A percentile compares a stretch with the other conserved stretches of the same genome.
Evolutionary conservation across 164 flowering plant species (phyloP).

Genomic region (Liquidambar formosana): DNA sequence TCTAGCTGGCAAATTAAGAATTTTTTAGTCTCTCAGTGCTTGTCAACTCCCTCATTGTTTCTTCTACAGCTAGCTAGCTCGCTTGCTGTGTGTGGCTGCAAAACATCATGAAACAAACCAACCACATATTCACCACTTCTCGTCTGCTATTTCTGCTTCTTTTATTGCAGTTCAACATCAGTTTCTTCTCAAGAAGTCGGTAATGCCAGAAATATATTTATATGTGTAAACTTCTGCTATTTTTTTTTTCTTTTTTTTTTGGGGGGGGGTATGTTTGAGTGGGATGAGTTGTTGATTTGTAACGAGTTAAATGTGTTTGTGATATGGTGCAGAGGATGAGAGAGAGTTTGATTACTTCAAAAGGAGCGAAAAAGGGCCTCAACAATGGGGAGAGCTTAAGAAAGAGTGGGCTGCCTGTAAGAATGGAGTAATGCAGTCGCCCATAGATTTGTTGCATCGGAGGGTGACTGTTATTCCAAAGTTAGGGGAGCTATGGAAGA

Average conservation of each 20-base stretch:
- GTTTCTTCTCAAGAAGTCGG: conserved; percentile 40
- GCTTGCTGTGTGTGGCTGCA: not conserved
- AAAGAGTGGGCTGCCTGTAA: conserved; percentile 51
- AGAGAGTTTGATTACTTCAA: conserved; percentile 39
- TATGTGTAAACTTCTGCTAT: not conserved
- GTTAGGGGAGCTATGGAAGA: conserved; percentile 17
- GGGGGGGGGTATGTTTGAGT: no score
- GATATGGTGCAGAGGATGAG: conserved; percentile 39
- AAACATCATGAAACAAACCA: not conserved
- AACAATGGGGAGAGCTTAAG: conserved; percentile 49
- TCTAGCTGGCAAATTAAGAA: no score
- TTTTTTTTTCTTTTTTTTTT: no score
- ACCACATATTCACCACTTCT: not conserved
- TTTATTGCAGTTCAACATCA: conserved; percentile 7
- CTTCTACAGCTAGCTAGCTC: no score
- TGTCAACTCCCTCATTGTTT: no score
- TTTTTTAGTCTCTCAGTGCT: no score
- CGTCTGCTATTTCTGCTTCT: conserved; percentile 7
- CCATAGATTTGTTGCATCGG: conserved; percentile 36
- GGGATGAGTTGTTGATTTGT: not conserved
- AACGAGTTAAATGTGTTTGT: not conserved
- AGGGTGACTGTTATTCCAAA: conserved; percentile 19
- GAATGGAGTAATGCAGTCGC: conserved; percentile 54
- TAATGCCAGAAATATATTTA: conserved; percentile 9
- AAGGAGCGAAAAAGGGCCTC: conserved; percentile 48